Evolutionary conservation across 1,284 basidiomycete species (phyloP).

Genomic region (Heterobasidion occidentale): DNA sequence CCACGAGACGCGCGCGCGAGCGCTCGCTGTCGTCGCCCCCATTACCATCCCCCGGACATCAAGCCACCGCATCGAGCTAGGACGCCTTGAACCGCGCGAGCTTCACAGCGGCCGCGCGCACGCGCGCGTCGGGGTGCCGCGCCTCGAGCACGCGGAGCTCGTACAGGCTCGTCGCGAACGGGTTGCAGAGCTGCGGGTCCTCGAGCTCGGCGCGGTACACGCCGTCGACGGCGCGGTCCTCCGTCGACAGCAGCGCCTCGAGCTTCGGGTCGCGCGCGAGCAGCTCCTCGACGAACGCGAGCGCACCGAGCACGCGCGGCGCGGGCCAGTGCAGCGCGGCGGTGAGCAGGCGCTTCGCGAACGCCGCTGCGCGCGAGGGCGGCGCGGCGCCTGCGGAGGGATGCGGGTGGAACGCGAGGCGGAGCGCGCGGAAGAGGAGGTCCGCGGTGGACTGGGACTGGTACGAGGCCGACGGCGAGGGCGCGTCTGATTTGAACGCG

Average conservation of each 20-base stretch:
- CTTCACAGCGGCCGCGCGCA: constrained; percentile 33
- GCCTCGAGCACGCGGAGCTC: constrained; percentile 53
- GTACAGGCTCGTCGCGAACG: constrained; percentile 67
- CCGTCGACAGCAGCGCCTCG: constrained; percentile 78
- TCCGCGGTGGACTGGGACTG: constrained; percentile 37
- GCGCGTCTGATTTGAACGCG: constrained; percentile 16
- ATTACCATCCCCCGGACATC: background rate
- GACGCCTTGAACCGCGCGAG: constrained; percentile 5
- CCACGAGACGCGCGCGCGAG: background rate
- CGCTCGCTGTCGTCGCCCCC: background rate
- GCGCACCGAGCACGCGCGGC: constrained; percentile 49
- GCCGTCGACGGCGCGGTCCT: constrained; percentile 79
- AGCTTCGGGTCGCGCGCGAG: constrained; percentile 75
- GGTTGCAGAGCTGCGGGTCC: constrained; percentile 77
- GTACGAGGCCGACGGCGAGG: constrained; percentile 16
- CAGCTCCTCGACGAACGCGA: constrained; percentile 69
- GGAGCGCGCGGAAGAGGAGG: constrained; percentile 82
- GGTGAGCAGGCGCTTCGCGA: constrained; percentile 83
- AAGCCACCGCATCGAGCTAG: background rate
- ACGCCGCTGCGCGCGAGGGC: constrained; percentile 80
- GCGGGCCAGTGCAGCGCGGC: constrained; percentile 79
- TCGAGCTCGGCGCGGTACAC: constrained; percentile 77
- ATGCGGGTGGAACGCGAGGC: constrained; percentile 69
- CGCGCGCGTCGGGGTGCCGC: constrained; percentile 53
- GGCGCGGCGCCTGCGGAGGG: constrained; percentile 49